Percentiles rank a stretch among this genome's conserved stretches.
phyloP scores from a whole-genome alignment of 495 filamentous ascomycete species.

The Penicillium atrosanguineum region DNA sequence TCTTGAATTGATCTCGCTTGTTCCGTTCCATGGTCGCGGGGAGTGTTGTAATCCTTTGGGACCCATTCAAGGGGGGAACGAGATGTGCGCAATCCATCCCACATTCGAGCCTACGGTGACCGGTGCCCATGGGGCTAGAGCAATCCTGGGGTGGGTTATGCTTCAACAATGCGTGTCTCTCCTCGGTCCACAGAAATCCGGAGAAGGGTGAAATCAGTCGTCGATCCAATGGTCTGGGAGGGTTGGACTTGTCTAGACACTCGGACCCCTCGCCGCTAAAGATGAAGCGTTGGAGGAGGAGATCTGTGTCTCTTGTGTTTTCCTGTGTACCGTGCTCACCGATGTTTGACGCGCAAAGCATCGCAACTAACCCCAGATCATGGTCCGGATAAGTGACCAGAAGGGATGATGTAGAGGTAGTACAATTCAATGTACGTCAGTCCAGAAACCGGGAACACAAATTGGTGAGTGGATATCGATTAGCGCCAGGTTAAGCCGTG shows the following conservation, averaged over 20 bases:
- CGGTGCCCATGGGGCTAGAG: not conserved
- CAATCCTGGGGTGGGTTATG: not conserved
- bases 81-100: not conserved
- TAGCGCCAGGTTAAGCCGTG: not conserved
- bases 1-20: not conserved
- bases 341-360: not conserved
- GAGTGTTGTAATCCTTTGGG: not conserved
- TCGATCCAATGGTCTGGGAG: not conserved
- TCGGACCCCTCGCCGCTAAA: not conserved
- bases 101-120: not conserved
- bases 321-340: not conserved
- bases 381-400: not conserved
- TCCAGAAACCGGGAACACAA: slow-evolving; percentile 22
- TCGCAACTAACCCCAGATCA: not conserved
- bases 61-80: not conserved
- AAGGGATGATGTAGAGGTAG: not conserved
- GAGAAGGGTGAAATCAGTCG: not conserved
- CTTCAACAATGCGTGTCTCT: not conserved
- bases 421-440: slow-evolving; percentile 14
- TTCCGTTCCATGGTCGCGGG: slow-evolving; percentile 2
- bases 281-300: not conserved
- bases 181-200: not conserved
- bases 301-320: not conserved
- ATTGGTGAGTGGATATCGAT: slow-evolving; percentile 3
- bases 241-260: not conserved